phyloP scores from a whole-genome alignment of 371 early-diverging fungal species.

The Haplosporangium sp. region DNA sequence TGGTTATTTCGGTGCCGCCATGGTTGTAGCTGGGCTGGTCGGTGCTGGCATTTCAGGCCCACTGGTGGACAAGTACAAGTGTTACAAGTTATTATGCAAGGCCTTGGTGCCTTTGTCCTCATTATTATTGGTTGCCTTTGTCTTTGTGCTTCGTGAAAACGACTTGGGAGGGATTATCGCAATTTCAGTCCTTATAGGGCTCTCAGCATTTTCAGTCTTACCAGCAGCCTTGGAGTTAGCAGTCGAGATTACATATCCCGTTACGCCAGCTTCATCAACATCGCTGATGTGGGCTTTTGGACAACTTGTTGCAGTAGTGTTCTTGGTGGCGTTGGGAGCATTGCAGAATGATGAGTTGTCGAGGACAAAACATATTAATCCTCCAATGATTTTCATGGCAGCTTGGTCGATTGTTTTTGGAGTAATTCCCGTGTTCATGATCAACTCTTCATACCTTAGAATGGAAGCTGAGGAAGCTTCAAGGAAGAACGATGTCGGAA shows the following conservation, averaged over 20 bases:
- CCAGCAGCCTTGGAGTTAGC: conserved; percentile 66
- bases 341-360: conserved; percentile 48
- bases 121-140: conserved; percentile 56
- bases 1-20: conserved; percentile 67
- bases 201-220: conserved; percentile 61
- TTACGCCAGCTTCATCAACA: conserved; percentile 62
- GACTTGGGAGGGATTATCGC: conserved; percentile 60
- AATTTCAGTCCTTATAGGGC: conserved; percentile 59
- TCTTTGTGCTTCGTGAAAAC: conserved; percentile 60
- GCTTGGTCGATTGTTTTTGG: conserved; percentile 31
- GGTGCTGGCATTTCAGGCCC: conserved; percentile 65
- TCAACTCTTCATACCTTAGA: conserved; percentile 35
- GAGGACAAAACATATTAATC: conserved; percentile 21
- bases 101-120: conserved; percentile 61
- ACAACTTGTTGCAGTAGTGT: conserved; percentile 60
- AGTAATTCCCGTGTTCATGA: conserved; percentile 19
- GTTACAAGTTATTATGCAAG: conserved; percentile 59
- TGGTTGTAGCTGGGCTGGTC: conserved; percentile 63
- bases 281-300: conserved; percentile 63
- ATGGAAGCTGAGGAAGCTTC: conserved; percentile 35
- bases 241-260: conserved; percentile 67
- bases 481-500: not conserved
- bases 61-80: conserved; percentile 61
- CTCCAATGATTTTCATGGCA: conserved; percentile 42
- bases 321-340: conserved; percentile 58